phyloP scores from a whole-genome alignment of 495 filamentous ascomycete genomes.

The Penicillium samsonianum region DNA sequence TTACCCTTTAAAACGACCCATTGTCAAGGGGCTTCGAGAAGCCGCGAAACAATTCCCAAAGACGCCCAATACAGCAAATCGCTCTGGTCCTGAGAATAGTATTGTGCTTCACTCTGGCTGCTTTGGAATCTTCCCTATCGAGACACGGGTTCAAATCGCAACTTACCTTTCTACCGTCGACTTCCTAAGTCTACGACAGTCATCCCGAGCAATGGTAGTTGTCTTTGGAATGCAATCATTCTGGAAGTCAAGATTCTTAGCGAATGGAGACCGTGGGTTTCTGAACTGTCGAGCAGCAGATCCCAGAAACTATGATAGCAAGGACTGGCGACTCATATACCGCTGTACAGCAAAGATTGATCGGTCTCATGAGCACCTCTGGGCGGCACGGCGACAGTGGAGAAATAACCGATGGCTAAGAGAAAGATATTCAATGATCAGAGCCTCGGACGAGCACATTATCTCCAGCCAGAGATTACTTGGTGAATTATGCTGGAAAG shows the following conservation, averaged over 20 bases:
- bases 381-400: not conserved
- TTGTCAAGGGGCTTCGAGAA: not conserved
- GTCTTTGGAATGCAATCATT: slow-evolving; percentile 7
- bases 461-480: not conserved
- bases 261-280: slow-evolving; percentile 7
- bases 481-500: not conserved
- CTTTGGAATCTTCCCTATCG: slow-evolving; percentile 10
- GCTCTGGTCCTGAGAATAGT: not conserved
- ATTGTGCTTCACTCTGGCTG: not conserved
- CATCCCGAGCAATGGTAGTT: slow-evolving; percentile 14
- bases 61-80: not conserved
- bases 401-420: not conserved
- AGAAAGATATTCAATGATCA: not conserved
- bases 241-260: slow-evolving; percentile 3
- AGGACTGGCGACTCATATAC: not conserved
- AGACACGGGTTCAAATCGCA: slow-evolving; percentile 12
- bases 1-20: not conserved
- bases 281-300: not conserved
- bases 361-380: not conserved
- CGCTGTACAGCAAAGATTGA: slow-evolving; percentile 1
- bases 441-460: not conserved
- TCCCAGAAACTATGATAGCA: not conserved
- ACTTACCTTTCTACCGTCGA: slow-evolving; percentile 10
- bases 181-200: slow-evolving; percentile 9
- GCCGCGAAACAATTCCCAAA: slow-evolving; percentile 1